Conservation (phyloP, 2,329 filamentous ascomycete genomes). For the Clonostachys rhizophaga region DNA sequence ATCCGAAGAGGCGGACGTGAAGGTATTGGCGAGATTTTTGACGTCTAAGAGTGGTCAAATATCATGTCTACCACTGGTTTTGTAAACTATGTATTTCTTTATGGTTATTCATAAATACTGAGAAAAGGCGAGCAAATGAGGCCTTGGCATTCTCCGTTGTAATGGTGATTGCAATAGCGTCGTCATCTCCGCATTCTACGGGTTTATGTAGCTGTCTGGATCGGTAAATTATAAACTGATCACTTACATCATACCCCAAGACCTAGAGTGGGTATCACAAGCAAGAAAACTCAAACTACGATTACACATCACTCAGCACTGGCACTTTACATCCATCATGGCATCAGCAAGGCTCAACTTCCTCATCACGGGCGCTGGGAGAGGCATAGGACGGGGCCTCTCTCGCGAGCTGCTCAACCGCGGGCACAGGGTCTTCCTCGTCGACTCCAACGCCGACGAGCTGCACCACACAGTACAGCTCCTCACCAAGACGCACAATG, state of each 20-base stretch:
- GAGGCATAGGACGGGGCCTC: slow-evolving; percentile 13
- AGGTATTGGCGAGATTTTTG: slow-evolving; percentile 60
- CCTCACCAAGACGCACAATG: slow-evolving; percentile 8
- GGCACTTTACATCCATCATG: not conserved
- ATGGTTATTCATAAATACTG: not conserved
- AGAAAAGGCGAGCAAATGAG: too few relatives aligned
- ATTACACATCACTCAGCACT: not conserved
- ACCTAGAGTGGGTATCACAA: too few relatives aligned
- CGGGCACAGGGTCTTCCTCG: slow-evolving; percentile 30
- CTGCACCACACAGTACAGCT: slow-evolving; percentile 23
- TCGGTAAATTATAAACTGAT: too few relatives aligned
- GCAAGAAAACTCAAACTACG: not conserved
- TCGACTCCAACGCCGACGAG: slow-evolving; percentile 28
- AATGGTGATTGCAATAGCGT: too few relatives aligned
- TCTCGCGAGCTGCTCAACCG: slow-evolving; percentile 22
- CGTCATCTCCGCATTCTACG: too few relatives aligned
- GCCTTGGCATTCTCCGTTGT: too few relatives aligned
- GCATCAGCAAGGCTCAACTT: slow-evolving; percentile 6
- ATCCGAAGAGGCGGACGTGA: slow-evolving; percentile 50
- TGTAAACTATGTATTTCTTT: not conserved
- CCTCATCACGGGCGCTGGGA: slow-evolving; percentile 12
- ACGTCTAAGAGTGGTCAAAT: slow-evolving; percentile 35
- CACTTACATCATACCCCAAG: too few relatives aligned
- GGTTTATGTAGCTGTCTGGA: too few relatives aligned
- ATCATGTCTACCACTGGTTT: not conserved